Percentiles rank a stretch among this genome's conserved stretches.
These are phyloP conservation scores for Thalassia testudinum DNA, from an alignment of 116 monocot genomes.

Conservation along the genomic window DNA sequence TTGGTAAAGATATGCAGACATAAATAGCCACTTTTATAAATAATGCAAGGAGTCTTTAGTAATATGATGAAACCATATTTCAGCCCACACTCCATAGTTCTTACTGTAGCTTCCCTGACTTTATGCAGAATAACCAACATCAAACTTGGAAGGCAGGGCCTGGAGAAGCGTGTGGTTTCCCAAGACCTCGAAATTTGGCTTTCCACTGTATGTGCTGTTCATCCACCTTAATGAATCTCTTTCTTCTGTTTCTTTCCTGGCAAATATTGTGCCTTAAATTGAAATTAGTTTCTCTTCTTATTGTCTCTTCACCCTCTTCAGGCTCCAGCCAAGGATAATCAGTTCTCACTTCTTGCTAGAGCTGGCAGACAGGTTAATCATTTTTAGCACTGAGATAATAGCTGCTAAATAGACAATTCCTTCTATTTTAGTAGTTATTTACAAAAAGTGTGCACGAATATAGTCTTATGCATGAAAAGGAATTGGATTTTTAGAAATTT, in stretches of 20 bases:
- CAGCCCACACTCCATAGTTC: no score
- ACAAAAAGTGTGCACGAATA: neutral
- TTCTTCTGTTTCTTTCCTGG: neutral
- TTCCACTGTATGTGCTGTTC: conserved; percentile 45
- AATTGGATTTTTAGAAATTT: neutral
- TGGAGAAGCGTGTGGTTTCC: conserved; percentile 94
- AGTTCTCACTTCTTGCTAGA: conserved; percentile 90
- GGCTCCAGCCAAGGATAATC: conserved; percentile 72
- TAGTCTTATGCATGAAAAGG: neutral
- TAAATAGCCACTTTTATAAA: no score
- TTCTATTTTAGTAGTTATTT: neutral
- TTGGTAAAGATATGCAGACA: no score
- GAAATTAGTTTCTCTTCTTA: no score
- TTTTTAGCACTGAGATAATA: no score
- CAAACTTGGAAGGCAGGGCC: conserved; percentile 69
- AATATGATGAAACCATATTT: no score
- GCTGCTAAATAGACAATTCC: neutral
- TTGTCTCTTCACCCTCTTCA: no score
- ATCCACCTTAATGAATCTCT: no score
- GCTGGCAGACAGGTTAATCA: conserved; percentile 89
- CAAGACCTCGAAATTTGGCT: conserved; percentile 98
- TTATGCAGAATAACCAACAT: conserved; percentile 66
- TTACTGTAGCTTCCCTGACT: neutral
- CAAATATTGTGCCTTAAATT: neutral
- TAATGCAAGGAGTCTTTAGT: no score